phyloP scores from a whole-genome alignment of 306 rosid genomes.

The Fragaria vesca region DNA sequence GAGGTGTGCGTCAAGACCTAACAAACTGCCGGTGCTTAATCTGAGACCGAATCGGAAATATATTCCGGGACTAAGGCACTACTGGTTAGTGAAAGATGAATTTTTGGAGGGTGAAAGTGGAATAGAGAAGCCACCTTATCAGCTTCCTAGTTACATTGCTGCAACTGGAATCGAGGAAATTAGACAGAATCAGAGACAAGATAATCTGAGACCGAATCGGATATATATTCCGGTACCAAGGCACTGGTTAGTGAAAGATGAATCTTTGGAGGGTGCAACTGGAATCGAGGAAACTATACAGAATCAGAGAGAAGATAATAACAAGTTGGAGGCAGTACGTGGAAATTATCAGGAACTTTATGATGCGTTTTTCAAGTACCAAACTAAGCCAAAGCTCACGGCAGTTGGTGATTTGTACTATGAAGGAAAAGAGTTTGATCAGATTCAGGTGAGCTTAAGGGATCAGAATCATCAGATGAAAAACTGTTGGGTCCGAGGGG shows the following conservation, averaged over 20 bases:
- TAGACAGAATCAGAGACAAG: constrained; percentile 77
- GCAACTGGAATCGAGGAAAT: constrained; percentile 95
- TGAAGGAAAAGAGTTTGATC: constrained; percentile 94
- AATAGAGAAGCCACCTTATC: constrained; percentile 89
- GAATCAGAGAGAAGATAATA: constrained; percentile 92
- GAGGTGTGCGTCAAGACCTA: constrained; percentile 34
- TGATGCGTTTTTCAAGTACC: constrained; percentile 92
- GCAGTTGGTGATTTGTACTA: constrained; percentile 86
- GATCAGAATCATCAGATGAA: constrained; percentile 56
- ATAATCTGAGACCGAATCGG: no score
- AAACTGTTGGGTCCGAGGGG: background rate
- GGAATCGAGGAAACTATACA: constrained; percentile 96
- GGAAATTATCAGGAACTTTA: constrained; percentile 99
- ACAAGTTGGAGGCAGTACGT: constrained; percentile 82
- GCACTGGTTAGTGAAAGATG: no score
- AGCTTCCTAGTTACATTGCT: constrained; percentile 96
- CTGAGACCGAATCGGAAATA: constrained; percentile 84
- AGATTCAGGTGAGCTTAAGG: constrained; percentile 64
- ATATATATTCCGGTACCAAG: no score
- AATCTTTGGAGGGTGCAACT: constrained; percentile 38
- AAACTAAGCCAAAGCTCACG: constrained; percentile 92
- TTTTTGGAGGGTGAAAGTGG: constrained; percentile 95
- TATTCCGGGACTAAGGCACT: constrained; percentile 91
- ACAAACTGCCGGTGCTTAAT: constrained; percentile 70
- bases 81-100: constrained; percentile 90